Evolutionary conservation across 1,139 yeast genomes (phyloP).

Genomic region (Zygotorulaspora mrakii): DNA sequence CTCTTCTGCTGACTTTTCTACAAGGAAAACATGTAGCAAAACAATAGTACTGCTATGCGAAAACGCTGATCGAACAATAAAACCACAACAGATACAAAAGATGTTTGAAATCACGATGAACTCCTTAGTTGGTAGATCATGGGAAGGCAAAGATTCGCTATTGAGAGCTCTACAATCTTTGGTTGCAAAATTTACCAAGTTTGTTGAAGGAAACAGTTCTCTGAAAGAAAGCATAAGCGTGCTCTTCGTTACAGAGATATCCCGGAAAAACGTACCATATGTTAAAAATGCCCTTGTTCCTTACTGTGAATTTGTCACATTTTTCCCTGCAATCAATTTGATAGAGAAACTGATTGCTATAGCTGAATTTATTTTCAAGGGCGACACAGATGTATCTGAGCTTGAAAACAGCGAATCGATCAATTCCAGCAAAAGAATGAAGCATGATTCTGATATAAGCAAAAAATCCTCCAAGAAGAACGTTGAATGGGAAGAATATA

Average conservation of each 20-base stretch:
- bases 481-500: conserved; percentile 40
- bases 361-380: conserved; percentile 24
- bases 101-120: conserved; percentile 56
- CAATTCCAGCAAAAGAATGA: conserved; percentile 21
- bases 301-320: conserved; percentile 47
- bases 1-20: conserved; percentile 55
- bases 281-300: conserved; percentile 51
- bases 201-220: conserved; percentile 31
- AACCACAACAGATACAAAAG: conserved; percentile 33
- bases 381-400: not conserved
- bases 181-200: conserved; percentile 44
- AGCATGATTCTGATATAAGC: conserved; percentile 29
- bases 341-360: conserved; percentile 37
- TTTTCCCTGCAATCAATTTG: conserved; percentile 42
- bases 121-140: conserved; percentile 73
- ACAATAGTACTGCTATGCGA: conserved; percentile 63
- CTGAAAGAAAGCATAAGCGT: conserved; percentile 41
- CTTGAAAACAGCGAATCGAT: conserved; percentile 1
- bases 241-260: conserved; percentile 56
- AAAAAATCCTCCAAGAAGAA: conserved; percentile 39
- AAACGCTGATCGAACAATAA: conserved; percentile 38
- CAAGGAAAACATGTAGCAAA: conserved; percentile 69
- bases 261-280: conserved; percentile 64
- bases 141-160: conserved; percentile 83
- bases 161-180: conserved; percentile 66